Evolutionary conservation across 108 stramenopile genomes (phyloP).

Genomic region (Cyclostephanos invisitatus): DNA sequence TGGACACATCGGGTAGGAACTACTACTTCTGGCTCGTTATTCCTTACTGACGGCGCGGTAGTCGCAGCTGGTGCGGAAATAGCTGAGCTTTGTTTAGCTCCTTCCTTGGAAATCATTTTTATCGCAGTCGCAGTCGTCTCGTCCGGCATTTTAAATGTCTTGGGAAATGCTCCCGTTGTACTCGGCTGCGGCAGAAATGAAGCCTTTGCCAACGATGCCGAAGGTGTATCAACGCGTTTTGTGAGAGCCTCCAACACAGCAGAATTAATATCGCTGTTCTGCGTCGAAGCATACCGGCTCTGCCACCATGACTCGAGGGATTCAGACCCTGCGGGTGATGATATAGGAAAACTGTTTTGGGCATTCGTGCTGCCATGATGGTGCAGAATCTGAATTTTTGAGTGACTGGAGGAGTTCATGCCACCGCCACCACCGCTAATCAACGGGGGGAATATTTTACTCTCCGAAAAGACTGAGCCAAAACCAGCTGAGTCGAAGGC

Average conservation of each 20-base stretch:
- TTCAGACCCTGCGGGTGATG: constrained; percentile 46
- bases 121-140: background rate
- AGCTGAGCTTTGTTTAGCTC: background rate
- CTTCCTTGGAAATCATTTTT: background rate
- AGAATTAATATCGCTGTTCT: constrained; percentile 41
- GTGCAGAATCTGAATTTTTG: background rate
- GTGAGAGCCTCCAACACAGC: constrained; percentile 46
- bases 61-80: background rate
- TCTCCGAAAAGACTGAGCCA: background rate
- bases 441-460: constrained; percentile 26
- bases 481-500: background rate
- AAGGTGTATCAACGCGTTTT: constrained; percentile 10
- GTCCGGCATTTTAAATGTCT: constrained; percentile 6
- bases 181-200: background rate
- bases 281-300: constrained; percentile 35
- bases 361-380: constrained; percentile 1
- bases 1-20: background rate
- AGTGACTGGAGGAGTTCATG: background rate
- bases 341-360: background rate
- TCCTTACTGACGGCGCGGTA: background rate
- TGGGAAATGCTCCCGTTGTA: background rate
- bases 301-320: constrained; percentile 56
- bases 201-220: background rate
- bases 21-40: background rate
- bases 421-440: constrained; percentile 8